Evolutionary conservation across 176 grass and related monocot species (phyloP).

Genomic region (Zoysia pacifica): DNA sequence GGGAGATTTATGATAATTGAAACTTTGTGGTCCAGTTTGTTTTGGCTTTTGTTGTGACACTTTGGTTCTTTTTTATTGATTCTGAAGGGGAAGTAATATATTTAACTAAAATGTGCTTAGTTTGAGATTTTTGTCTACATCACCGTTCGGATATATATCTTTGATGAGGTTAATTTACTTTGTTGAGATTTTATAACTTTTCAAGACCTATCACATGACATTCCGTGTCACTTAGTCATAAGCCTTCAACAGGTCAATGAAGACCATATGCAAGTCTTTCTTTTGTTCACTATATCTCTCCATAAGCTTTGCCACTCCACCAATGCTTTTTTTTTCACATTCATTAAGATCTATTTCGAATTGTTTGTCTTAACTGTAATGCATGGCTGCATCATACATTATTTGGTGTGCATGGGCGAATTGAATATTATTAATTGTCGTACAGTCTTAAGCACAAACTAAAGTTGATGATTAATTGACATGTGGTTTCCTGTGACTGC

Average conservation of each 20-base stretch:
- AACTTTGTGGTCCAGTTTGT: neutral
- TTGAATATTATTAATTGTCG: neutral
- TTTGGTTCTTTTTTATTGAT: neutral
- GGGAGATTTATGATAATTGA: neutral
- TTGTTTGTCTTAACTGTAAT: neutral
- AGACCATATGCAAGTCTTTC: too few species aligned
- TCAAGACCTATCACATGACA: too few species aligned
- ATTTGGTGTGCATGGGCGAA: slow-evolving; percentile 2
- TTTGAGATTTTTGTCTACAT: neutral
- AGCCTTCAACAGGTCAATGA: too few species aligned
- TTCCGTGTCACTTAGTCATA: too few species aligned
- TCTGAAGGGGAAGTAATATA: neutral
- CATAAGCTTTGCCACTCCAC: neutral
- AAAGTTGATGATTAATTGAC: slow-evolving; percentile 32
- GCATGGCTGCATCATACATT: neutral
- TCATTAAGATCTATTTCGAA: neutral
- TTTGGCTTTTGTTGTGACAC: neutral
- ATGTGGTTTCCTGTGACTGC: slow-evolving; percentile 44
- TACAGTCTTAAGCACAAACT: slow-evolving; percentile 2
- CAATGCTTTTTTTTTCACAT: neutral
- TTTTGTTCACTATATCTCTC: too few species aligned
- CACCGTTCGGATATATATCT: too few species aligned
- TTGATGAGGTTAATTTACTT: too few species aligned
- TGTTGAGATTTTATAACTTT: too few species aligned
- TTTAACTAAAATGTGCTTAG: neutral